Conservation (phyloP, 2,329 filamentous ascomycete species). For the Diplocarpon rosae region DNA sequence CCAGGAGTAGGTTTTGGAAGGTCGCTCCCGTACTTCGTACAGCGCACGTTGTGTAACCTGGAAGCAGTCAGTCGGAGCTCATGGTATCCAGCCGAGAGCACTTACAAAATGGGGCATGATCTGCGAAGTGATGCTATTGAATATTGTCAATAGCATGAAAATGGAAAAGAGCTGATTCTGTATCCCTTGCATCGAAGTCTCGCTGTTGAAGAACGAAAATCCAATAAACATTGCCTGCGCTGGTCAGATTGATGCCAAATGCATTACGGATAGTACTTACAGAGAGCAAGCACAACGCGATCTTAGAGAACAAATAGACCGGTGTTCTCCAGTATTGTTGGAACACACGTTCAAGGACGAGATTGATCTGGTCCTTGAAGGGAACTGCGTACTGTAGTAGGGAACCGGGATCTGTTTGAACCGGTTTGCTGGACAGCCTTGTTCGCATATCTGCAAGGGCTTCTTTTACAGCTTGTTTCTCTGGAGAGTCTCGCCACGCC, state of each 20-base stretch:
- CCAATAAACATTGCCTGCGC: slow-evolving; percentile 47
- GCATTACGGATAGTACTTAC: too few species aligned
- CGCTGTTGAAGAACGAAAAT: slow-evolving; percentile 58
- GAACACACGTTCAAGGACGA: slow-evolving; percentile 47
- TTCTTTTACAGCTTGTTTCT: slow-evolving; percentile 28
- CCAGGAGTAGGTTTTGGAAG: slow-evolving; percentile 73
- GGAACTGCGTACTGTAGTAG: slow-evolving; percentile 43
- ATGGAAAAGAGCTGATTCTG: slow-evolving; percentile 63
- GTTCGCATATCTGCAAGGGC: slow-evolving; percentile 44
- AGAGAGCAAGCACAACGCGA: slow-evolving; percentile 1
- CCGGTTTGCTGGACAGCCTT: slow-evolving; percentile 11
- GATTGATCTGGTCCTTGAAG: slow-evolving; percentile 38
- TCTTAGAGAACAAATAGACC: slow-evolving; percentile 36
- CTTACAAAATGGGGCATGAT: too few species aligned
- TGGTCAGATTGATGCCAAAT: too few species aligned
- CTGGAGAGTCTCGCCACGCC: slow-evolving; percentile 43
- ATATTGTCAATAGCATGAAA: slow-evolving; percentile 52
- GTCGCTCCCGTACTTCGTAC: slow-evolving; percentile 61
- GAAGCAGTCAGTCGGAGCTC: slow-evolving; percentile 62
- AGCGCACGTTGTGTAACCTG: slow-evolving; percentile 40
- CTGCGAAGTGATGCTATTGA: too few species aligned
- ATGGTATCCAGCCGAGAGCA: slow-evolving; percentile 38
- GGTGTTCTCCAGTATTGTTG: slow-evolving; percentile 53
- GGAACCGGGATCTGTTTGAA: too few species aligned
- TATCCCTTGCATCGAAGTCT: slow-evolving; percentile 47